These are phyloP conservation scores for Rhizopogon roseolus DNA, from an alignment of 768 basidiomycete species.

Conservation along the genomic window DNA sequence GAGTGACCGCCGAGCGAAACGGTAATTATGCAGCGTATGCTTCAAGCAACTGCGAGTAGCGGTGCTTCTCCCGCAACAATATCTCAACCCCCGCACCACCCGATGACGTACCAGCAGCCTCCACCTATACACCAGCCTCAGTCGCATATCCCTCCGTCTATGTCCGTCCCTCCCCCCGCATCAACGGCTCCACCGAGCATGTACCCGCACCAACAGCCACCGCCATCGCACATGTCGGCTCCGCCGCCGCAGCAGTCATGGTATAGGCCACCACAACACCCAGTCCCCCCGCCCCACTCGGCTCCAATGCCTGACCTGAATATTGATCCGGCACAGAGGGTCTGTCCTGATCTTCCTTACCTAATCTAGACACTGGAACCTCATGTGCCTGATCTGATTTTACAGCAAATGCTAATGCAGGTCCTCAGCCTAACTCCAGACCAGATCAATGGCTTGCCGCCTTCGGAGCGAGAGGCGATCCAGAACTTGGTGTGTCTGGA, in stretches of 20 bases:
- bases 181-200: slow-evolving; percentile 17
- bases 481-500: slow-evolving; percentile 62
- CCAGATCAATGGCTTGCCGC: slow-evolving; percentile 79
- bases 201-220: slow-evolving; percentile 23
- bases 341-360: slow-evolving; percentile 21
- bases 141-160: slow-evolving; percentile 27
- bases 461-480: slow-evolving; percentile 74
- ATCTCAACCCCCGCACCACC: slow-evolving; percentile 27
- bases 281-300: slow-evolving; percentile 22
- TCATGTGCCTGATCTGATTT: slow-evolving; percentile 8
- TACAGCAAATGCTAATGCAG: slow-evolving; percentile 78
- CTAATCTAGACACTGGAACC: slow-evolving; percentile 5
- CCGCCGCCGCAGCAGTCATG: slow-evolving; percentile 23
- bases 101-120: slow-evolving; percentile 26
- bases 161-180: slow-evolving; percentile 23
- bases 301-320: slow-evolving; percentile 28
- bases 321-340: slow-evolving; percentile 50
- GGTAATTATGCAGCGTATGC: slow-evolving; percentile 39
- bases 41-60: slow-evolving; percentile 36
- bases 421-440: slow-evolving; percentile 78
- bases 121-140: slow-evolving; percentile 28
- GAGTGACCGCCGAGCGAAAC: slow-evolving; percentile 2
- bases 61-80: slow-evolving; percentile 19
- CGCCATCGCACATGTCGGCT: slow-evolving; percentile 22
- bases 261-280: slow-evolving; percentile 19